Evolutionary conservation across 2,329 filamentous ascomycete genomes (phyloP).

Genomic region (Pseudogymnoascus sp.): DNA sequence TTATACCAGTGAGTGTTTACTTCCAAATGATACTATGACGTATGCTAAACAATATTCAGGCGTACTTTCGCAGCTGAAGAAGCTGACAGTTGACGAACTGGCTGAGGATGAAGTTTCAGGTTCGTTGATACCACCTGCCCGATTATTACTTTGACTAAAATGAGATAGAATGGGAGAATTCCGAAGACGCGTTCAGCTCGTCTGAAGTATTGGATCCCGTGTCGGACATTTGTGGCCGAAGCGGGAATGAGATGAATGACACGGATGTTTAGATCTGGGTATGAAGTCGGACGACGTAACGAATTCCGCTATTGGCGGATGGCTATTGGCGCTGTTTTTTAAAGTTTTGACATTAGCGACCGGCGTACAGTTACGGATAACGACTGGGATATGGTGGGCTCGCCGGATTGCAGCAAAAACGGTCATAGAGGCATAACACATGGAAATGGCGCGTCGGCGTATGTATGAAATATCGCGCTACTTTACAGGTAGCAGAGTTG

Average conservation of each 20-base stretch:
- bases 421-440: conserved; percentile 4
- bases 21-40: conserved; percentile 8
- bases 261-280: conserved; percentile 19
- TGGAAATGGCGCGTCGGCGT: neutral
- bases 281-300: conserved; percentile 1
- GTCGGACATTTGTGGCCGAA: conserved; percentile 37
- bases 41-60: conserved; percentile 18
- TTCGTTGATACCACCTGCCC: conserved; percentile 18
- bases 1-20: conserved; percentile 17
- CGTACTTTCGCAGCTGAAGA: conserved; percentile 22
- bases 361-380: conserved; percentile 6
- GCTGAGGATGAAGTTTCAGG: conserved; percentile 31
- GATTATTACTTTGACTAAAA: conserved; percentile 8
- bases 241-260: conserved; percentile 34
- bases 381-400: neutral
- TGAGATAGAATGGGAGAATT: conserved; percentile 25
- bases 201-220: conserved; percentile 47
- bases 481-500: neutral
- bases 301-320: neutral
- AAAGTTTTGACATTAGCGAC: conserved; percentile 3
- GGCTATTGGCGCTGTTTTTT: conserved; percentile 3
- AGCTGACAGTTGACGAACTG: conserved; percentile 26
- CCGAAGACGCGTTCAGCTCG: conserved; percentile 19
- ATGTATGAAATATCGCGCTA: conserved; percentile 2
- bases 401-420: conserved; percentile 5